Percentiles rank a stretch among this genome's conserved stretches.
Evolutionary conservation across 2,329 filamentous ascomycete genomes (phyloP).

Genomic region (Scedosporium boydii): DNA sequence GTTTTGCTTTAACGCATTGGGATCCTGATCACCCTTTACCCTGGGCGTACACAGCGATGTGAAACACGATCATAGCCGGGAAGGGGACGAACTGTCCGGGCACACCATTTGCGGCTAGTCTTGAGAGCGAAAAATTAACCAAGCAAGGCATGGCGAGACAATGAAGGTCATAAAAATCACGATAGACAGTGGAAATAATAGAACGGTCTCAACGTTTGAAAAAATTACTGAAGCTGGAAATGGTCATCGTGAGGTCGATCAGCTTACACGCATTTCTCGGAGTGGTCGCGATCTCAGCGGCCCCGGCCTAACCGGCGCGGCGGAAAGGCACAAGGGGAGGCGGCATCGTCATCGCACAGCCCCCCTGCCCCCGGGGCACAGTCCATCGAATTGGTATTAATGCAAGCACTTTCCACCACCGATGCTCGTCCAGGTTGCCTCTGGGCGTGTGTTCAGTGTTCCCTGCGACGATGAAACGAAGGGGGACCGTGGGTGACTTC

Average conservation of each 20-base stretch:
- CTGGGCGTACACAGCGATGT: background rate
- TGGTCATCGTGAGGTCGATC: background rate
- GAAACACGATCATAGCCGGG: conserved; percentile 4
- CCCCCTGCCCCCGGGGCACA: too few species aligned
- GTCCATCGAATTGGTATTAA: background rate
- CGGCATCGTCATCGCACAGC: too few species aligned
- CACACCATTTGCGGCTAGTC: background rate
- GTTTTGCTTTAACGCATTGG: conserved; percentile 1
- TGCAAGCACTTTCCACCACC: background rate
- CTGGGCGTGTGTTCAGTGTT: background rate
- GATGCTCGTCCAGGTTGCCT: background rate
- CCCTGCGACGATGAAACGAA: conserved; percentile 1
- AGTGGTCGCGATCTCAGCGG: too few species aligned
- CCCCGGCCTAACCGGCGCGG: too few species aligned
- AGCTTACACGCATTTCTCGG: background rate
- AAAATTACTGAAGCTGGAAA: background rate
- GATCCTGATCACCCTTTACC: conserved; percentile 4
- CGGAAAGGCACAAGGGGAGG: background rate
- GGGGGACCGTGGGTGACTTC: background rate
- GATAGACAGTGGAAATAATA: background rate
- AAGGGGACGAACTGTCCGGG: background rate
- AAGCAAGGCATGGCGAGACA: background rate
- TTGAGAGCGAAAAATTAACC: background rate
- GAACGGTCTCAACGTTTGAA: background rate
- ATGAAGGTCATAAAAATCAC: background rate